These are phyloP conservation scores for Solidago caesia DNA, from an alignment of 129 eudicot species.

Conservation along the genomic window DNA sequence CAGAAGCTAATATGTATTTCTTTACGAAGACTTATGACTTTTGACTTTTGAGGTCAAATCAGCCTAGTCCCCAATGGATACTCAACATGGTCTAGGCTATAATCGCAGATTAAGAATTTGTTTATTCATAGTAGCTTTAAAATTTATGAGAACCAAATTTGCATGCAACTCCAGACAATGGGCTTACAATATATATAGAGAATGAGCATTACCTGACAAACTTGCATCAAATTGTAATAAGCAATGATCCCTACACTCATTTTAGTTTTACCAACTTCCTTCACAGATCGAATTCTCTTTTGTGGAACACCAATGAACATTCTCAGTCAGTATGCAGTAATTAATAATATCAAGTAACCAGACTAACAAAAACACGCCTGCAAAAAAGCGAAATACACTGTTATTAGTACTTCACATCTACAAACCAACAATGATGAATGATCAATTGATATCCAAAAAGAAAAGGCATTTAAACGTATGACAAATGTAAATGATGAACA, in stretches of 20 bases:
- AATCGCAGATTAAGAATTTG: background rate
- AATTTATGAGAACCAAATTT: background rate
- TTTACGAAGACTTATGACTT: background rate
- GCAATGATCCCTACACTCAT: conserved; percentile 76
- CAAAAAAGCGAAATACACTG: background rate
- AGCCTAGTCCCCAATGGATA: background rate
- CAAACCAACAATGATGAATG: no score
- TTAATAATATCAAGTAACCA: conserved; percentile 7
- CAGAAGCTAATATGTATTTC: background rate
- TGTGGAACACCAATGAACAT: conserved; percentile 62
- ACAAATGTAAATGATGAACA: background rate
- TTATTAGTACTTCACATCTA: background rate
- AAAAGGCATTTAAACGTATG: background rate
- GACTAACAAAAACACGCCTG: conserved; percentile 30
- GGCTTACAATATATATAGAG: background rate
- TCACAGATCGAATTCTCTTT: conserved; percentile 50
- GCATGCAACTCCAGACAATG: background rate
- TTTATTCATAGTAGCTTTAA: background rate
- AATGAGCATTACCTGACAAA: conserved; percentile 58
- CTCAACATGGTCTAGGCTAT: background rate
- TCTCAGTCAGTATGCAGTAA: conserved; percentile 49
- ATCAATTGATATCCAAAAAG: background rate
- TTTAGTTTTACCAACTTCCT: conserved; percentile 47
- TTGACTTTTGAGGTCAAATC: conserved; percentile 5
- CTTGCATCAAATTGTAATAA: conserved; percentile 78